Evolutionary conservation across 345 rosid genomes (phyloP).

Genomic region (Rubroshorea leprosula): DNA sequence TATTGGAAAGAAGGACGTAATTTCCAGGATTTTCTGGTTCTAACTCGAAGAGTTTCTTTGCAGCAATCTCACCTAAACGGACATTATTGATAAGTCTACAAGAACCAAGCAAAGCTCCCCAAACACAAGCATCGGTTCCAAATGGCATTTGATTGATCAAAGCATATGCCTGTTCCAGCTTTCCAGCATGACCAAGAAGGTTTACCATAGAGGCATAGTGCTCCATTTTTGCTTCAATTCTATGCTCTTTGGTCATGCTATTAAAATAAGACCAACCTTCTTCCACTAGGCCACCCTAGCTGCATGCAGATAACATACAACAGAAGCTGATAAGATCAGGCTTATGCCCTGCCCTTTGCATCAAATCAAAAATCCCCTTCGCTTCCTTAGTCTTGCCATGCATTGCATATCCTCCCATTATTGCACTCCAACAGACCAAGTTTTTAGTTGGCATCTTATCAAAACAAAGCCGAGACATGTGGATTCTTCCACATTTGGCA

Average conservation of each 20-base stretch:
- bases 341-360: slow-evolving; percentile 38
- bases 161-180: slow-evolving; percentile 57
- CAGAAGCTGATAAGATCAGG: slow-evolving; percentile 64
- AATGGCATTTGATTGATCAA: slow-evolving; percentile 56
- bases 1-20: slow-evolving; percentile 55
- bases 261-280: slow-evolving; percentile 48
- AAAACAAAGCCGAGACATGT: slow-evolving; percentile 44
- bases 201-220: slow-evolving; percentile 78
- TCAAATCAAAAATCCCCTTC: slow-evolving; percentile 41
- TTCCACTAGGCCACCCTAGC: slow-evolving; percentile 52
- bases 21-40: slow-evolving; percentile 60
- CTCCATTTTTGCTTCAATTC: slow-evolving; percentile 51
- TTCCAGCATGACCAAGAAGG: slow-evolving; percentile 67
- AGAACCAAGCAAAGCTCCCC: slow-evolving; percentile 83
- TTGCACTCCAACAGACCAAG: slow-evolving; percentile 69
- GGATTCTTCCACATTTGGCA: slow-evolving; percentile 67
- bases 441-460: slow-evolving; percentile 51
- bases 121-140: slow-evolving; percentile 56
- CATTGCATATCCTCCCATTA: slow-evolving; percentile 64
- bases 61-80: slow-evolving; percentile 43
- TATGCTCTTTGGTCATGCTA: slow-evolving; percentile 45
- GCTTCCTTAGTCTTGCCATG: slow-evolving; percentile 65
- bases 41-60: slow-evolving; percentile 38
- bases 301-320: slow-evolving; percentile 57
- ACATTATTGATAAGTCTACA: slow-evolving; percentile 44